Base-by-base conservation (phyloP, 140 eudicot species). In the Anethum foeniculum region DNA sequence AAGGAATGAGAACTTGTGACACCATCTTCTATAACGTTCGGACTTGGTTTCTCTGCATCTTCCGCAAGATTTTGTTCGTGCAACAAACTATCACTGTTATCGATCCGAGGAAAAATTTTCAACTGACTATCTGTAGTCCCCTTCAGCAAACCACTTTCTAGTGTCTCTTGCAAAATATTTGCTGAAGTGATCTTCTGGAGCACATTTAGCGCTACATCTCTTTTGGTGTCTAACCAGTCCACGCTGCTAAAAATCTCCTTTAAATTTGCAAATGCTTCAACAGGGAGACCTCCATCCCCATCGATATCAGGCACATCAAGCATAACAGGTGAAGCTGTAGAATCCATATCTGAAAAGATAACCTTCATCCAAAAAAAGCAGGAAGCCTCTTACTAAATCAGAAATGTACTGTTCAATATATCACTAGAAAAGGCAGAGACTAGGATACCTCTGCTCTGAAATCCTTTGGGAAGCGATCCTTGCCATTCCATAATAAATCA, bases 291-390 rank as follows among this genome's bases (percentile, higher is more conserved):
- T 52, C 90, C 97, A 56, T 87, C 88, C 79, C 84, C 96, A 43
- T 90, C 97, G 68, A 87, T 83, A 81, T 87, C 89, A 75, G 88
- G 88, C 6, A 85, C 54, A 75, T 92, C 89, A 69, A 82, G 54
- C 25, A 92, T 81, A 62, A 78, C 80, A 38, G 83, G 69, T 62
- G 93, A 86, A 81, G 91, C 72, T 52, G 85, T 79, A 8, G 93
- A 73, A 77, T 95, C 93, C 97, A 92, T 95, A 82, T 95, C 99
- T 34, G 97, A 92, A 88, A 95, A 92, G 83, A 95, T 90, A 86
- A 95, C 88, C 99, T 95, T 85, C 83, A 87, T 16, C 49, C 54
- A 83, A 75, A 38, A 54, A 78, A 80, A 74, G 60, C 71, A 36
- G 80, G 82, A 62, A 12, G 83, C 41, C 72, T 72, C 25, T 74